Percentiles rank a stretch among this genome's conserved stretches.
These are phyloP conservation scores for Lasiodiplodia gonubiensis DNA, from an alignment of 2,329 filamentous ascomycete species.

Conservation along the genomic window DNA sequence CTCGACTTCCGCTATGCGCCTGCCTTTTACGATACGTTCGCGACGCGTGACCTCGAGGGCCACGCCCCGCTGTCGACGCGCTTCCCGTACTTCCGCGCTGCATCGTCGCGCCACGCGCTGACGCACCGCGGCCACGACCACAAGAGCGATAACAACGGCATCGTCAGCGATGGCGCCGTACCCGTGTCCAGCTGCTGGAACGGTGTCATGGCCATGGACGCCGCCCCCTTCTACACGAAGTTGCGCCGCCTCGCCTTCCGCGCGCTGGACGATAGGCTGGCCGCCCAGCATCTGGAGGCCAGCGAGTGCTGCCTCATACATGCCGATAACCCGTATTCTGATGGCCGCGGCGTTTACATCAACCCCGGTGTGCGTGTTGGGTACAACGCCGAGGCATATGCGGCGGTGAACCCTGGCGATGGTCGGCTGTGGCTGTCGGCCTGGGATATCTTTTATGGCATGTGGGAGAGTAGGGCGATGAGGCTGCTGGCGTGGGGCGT, in stretches of 20 bases:
- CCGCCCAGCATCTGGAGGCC: conserved; percentile 68
- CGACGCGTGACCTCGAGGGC: conserved; percentile 60
- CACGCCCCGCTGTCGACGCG: conserved; percentile 58
- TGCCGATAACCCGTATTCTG: conserved; percentile 68
- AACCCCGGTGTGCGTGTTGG: conserved; percentile 73
- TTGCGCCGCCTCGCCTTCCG: conserved; percentile 58
- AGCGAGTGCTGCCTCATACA: conserved; percentile 81
- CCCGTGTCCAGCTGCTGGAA: conserved; percentile 73
- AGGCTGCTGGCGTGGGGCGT: conserved; percentile 2
- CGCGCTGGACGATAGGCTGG: conserved; percentile 66
- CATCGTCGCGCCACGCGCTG: conserved; percentile 60
- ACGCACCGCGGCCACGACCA: conserved; percentile 54
- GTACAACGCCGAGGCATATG: conserved; percentile 56
- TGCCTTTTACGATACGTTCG: conserved; percentile 67
- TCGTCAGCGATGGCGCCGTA: conserved; percentile 48
- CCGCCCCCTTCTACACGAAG: conserved; percentile 58
- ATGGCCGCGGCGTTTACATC: conserved; percentile 63
- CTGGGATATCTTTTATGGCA: conserved; percentile 29
- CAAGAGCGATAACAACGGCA: not conserved
- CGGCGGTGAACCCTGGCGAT: conserved; percentile 30
- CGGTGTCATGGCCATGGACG: conserved; percentile 63
- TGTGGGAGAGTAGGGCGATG: conserved; percentile 35
- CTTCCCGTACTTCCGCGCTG: conserved; percentile 65
- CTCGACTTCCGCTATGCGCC: conserved; percentile 64
- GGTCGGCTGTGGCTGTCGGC: conserved; percentile 31